Evolutionary conservation across 768 basidiomycete species (phyloP), one percentile per base, ranked within the genome.

Genomic region (Hypholoma sublateritium): DNA sequence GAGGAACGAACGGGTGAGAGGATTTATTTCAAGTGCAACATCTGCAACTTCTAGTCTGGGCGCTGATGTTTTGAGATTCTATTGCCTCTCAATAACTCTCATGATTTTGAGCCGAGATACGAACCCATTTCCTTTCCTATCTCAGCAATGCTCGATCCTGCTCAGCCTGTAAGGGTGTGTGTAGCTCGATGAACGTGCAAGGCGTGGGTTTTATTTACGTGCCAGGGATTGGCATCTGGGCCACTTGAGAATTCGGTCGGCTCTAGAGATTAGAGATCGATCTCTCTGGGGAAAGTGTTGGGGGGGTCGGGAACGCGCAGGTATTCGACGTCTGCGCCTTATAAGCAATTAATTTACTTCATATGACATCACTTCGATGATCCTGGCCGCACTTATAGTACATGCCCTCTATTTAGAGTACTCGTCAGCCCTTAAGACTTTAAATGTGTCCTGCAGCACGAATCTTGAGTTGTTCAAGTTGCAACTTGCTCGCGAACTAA

Each of bases 341-440:
- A 41, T 41, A 14, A 41, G 39, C 39, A 14, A 41, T 17, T 16
- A 17, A 41, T 41, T 41, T 16, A 41, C 39, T 41, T 6, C 39
- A 41, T 41, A 17, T 41, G 13, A 41, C 39, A 41, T 41, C 39
- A 14, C 39, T 41, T 41, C 17, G 39, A 41, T 41, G 8, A 41
- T 41, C 39, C 39, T 41, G 16, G 9, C 17, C 39, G 39, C 17
- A 36, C 22, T 17, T 36, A 14, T 4, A 49, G 34, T 32, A 32
- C 28, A 32, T 32, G 28, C 28, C 24, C 22, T 16, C 46, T 35
- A 44, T 34, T 53, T 44, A 53, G 43, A 46, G 42, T 34, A 53
- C 42, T 53, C 53, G 19, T 45, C 53, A 45, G 32, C 41, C 28
- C 53, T 53, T 53, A 45, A 32, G 37, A 11, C 50, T 51, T n/a